Percentiles rank a stretch among this genome's conserved stretches.
phyloP scores from a whole-genome alignment of 2,329 filamentous ascomycete species.

The Aspergillus calidoustus region DNA sequence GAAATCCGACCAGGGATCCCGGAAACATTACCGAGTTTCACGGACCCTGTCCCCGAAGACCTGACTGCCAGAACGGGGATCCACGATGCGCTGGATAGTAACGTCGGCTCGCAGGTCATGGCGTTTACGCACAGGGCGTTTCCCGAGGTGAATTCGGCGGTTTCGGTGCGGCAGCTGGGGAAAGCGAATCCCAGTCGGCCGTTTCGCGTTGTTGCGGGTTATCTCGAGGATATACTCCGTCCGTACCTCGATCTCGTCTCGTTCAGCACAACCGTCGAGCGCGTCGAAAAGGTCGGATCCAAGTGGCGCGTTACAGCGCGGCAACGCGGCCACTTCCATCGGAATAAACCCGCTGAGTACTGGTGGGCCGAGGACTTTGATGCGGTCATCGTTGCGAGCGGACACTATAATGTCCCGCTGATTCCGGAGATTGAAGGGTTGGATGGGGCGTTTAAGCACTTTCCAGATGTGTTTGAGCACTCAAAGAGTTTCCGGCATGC shows the following conservation, averaged over 20 bases:
- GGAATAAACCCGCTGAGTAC: constrained; percentile 28
- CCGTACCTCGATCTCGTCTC: constrained; percentile 34
- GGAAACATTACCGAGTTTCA: constrained; percentile 24
- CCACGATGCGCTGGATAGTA: constrained; percentile 32
- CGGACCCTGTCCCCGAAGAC: constrained; percentile 24
- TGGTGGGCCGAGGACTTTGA: constrained; percentile 50
- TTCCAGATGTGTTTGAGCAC: constrained; percentile 43
- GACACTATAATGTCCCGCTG: constrained; percentile 48
- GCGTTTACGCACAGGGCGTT: constrained; percentile 34
- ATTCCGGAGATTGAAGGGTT: constrained; percentile 46
- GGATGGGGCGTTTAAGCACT: constrained; percentile 32
- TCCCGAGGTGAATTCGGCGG: constrained; percentile 29
- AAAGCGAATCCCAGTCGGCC: constrained; percentile 30
- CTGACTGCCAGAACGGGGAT: constrained; percentile 31
- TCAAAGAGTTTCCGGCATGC: constrained; percentile 41
- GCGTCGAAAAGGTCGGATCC: constrained; percentile 23
- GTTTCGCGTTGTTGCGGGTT: constrained; percentile 29
- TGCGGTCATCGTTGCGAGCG: constrained; percentile 48
- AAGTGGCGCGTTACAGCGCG: constrained; percentile 39
- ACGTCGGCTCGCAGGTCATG: constrained; percentile 34
- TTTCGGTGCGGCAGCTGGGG: constrained; percentile 26
- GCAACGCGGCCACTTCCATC: constrained; percentile 18
- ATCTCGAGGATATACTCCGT: constrained; percentile 31
- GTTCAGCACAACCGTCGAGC: constrained; percentile 40
- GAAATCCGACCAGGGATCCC: constrained; percentile 18